Conservation (phyloP, 192 early-diverging fungal species). For the Thamnidium elegans region DNA sequence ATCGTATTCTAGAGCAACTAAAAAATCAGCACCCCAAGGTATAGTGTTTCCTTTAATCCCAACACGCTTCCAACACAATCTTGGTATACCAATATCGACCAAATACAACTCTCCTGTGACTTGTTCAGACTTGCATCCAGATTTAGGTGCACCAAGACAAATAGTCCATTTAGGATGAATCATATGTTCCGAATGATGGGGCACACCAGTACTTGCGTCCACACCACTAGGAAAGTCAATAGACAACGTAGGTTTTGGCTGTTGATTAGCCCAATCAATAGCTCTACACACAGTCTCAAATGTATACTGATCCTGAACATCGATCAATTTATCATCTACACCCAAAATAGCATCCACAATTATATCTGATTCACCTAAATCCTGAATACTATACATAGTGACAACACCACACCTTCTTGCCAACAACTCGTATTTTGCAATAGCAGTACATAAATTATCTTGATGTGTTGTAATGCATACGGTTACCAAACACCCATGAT, state of each 20-base stretch:
- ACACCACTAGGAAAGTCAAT: conserved; percentile 74
- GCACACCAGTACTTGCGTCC: conserved; percentile 48
- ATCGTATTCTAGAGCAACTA: conserved; percentile 51
- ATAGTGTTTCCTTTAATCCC: conserved; percentile 49
- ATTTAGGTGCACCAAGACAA: conserved; percentile 73
- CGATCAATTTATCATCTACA: conserved; percentile 21
- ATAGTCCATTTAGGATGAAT: conserved; percentile 73
- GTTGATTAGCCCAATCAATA: conserved; percentile 71
- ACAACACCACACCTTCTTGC: background rate
- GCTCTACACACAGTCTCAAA: conserved; percentile 44
- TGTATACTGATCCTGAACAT: conserved; percentile 20
- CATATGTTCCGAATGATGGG: conserved; percentile 43
- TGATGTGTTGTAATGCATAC: conserved; percentile 45
- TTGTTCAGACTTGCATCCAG: conserved; percentile 51
- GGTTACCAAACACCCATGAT: conserved; percentile 70
- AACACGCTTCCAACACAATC: conserved; percentile 59
- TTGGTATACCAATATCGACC: conserved; percentile 75
- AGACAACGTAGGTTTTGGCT: conserved; percentile 58
- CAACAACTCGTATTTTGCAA: conserved; percentile 5
- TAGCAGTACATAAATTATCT: conserved; percentile 37
- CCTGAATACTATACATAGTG: background rate
- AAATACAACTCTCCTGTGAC: conserved; percentile 71
- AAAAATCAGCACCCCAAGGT: conserved; percentile 62
- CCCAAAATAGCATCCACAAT: conserved; percentile 75
- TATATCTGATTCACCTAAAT: conserved; percentile 41